Evolutionary conservation across 805 yeast species (phyloP), one percentile per base, ranked within the genome.

Genomic region (Teunomyces lycoperdinae): DNA sequence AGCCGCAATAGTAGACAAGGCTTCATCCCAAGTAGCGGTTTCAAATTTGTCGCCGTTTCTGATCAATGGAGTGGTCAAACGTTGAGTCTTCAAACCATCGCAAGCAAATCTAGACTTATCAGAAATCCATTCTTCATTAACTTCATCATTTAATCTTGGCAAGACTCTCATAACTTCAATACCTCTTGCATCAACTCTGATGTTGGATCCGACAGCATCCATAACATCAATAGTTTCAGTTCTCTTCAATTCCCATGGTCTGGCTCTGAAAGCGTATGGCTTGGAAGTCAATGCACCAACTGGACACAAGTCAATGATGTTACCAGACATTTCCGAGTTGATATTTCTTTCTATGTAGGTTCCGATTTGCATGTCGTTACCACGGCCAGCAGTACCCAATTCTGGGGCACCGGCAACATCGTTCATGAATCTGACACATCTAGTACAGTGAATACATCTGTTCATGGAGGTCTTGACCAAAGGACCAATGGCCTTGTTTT

Each of bases 381-480:
- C 96, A 70, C 96, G 85, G 52, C 96, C 96, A 36, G 91, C 66
- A 49, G 92, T 81, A 58, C 96, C 96, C 53, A 88, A 80, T 69
- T 89, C 96, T 13, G 96, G 89, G 34, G 96, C 94, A 54, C 96
- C 96, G 34, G 96, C 96, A 52, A 88, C 85, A 63, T 88, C 96
- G 68, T 89, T 88, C 76, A 90, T 76, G 71, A 88, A 88, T 62
- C 96, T 81, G 17, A 88, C 90, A 76, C 96, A 88, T 64, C 96
- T 79, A 28, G 96, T 88, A 74, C 96, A 88, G 69, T 88, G 96
- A 61, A 88, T 88, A 71, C 96, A 88, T 67, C 96, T 80, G 74
- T 89, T 88, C 96, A 88, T 88, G 40, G 90, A 84, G 38, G 96
- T 88, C 73, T 88, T 88, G 62, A 88, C 86, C 60, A 88, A 76